These are phyloP conservation scores for Coriolopsis trogii DNA, from an alignment of 1,284 basidiomycete genomes.

Conservation along the genomic window DNA sequence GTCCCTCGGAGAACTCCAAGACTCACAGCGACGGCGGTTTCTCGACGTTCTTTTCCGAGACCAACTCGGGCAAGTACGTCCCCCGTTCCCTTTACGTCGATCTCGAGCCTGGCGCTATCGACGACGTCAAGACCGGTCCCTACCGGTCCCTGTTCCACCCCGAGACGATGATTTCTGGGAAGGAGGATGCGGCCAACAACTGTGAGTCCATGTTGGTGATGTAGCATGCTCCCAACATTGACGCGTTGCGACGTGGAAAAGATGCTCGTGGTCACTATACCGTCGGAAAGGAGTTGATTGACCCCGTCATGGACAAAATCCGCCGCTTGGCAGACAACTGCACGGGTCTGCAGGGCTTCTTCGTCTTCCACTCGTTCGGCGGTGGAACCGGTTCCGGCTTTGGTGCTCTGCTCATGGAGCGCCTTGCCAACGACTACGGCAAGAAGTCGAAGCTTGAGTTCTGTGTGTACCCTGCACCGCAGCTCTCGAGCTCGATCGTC, in stretches of 20 bases:
- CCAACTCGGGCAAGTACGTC: slow-evolving; percentile 93
- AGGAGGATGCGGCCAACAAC: slow-evolving; percentile 99
- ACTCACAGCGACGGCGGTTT: slow-evolving; percentile 85
- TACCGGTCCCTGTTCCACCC: slow-evolving; percentile 98
- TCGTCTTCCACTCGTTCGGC: slow-evolving; percentile 99
- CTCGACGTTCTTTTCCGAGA: slow-evolving; percentile 95
- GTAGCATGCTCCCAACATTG: slow-evolving; percentile 1
- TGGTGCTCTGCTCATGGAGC: slow-evolving; percentile 95
- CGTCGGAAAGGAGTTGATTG: slow-evolving; percentile 93
- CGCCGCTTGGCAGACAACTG: slow-evolving; percentile 98
- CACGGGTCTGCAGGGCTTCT: slow-evolving; percentile 98
- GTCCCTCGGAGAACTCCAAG: slow-evolving; percentile 54
- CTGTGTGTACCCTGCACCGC: slow-evolving; percentile 95
- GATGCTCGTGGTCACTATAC: slow-evolving; percentile 99
- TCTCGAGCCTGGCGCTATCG: slow-evolving; percentile 94
- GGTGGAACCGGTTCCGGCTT: slow-evolving; percentile 99
- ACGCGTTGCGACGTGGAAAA: slow-evolving; percentile 36
- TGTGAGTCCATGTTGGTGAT: slow-evolving; percentile 58
- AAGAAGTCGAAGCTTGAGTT: slow-evolving; percentile 99
- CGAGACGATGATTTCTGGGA: slow-evolving; percentile 98
- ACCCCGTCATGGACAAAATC: slow-evolving; percentile 93
- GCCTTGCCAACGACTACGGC: slow-evolving; percentile 96
- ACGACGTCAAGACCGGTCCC: slow-evolving; percentile 93
- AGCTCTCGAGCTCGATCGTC: slow-evolving; percentile 94
- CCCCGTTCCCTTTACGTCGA: slow-evolving; percentile 98